Base-by-base conservation (phyloP, 768 basidiomycete genomes). In the Lactarius sp. region DNA sequence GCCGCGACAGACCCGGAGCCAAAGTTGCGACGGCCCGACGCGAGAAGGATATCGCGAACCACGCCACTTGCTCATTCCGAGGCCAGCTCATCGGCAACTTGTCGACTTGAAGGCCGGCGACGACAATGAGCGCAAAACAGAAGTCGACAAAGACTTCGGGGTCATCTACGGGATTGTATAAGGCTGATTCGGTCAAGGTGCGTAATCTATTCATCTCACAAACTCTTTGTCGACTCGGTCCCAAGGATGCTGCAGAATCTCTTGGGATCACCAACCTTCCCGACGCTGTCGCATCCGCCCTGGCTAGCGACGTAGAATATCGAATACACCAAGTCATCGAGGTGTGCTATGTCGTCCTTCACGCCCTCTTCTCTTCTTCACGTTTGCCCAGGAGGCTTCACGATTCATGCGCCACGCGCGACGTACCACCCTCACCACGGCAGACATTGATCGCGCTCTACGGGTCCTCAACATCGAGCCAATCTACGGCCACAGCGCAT, bases 231-330 rank as follows among this genome's bases (percentile, higher is more conserved):
- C 37, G 44, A 59, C 44, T 42, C 57, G 16, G 51, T 47, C 51
- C 41, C 71, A 31, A 96, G 94, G 94, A 98, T 77, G 87, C 89
- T 52, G 94, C 97, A 37, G 96, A 98, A 68, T 87, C 89, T 0
- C 75, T 97, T 37, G 86, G 86, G 64, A 85, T 98, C 60, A 76
- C 85, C 14, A 86, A 75, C 52, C 75, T 99, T 47, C 78, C 90
- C 2, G 92, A 95, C 57, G 72, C 80, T 3, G 90, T 97, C 31
- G 90, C 93, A 5, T 86, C 86, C 4, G 81, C 90, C 0, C 80
- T 99, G 31, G 94, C 97, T 0, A 94, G 92, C 69, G 97, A 99
- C 77, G 93, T 98, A 47, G 97, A 98, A 72, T 98, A 98, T 75
- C 81, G 97, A 63, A 83, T 98, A 72, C 93, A 96, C 74, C 92